Base-by-base conservation (phyloP, 1,284 basidiomycete species). In the Leccinum idahoense region DNA sequence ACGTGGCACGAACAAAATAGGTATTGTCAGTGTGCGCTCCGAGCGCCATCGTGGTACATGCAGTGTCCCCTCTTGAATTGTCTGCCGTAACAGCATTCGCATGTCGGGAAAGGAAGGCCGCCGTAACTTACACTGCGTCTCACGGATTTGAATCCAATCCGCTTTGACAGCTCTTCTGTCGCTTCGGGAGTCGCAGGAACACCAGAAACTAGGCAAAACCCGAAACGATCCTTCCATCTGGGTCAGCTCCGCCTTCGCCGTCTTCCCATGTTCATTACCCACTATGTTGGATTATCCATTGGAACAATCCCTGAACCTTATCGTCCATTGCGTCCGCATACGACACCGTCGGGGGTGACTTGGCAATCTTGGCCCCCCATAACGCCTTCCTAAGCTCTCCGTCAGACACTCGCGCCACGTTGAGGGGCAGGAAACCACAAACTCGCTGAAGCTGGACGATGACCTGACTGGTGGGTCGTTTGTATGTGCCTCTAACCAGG, bases 1-100 rank as follows among this genome's bases (percentile, higher is more conserved):
- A 57, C 23, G 4, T 63, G 53, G 51, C 54, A 63, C 86, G 64
- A 69, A 93, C 89, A 70, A 91, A 94, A 77, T 98, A 98, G 2
- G 96, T 96, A 58, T 92, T 97, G 71, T 98, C 96, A 2, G 96
- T 98, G 74, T 99, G 96, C 0, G 94, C 94, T 7, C 86, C 88
- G 5, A 99, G 84, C 1, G 90, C 90, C 51, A 97, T 77, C 23
- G 89, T 92, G 7, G 94, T 96, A 77, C 98, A 99, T 20, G 90
- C 88, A 6, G 93, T 89, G 74, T 98, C 96, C 20, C 94, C 94
- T 71, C 92, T 94, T 11, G 90, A 87, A 20, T 97, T 83, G 73
- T 97, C 89, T 0, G 95, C 88, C 1, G 95, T 98, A 72, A 99
- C 58, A 56, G 54, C 56, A 51, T 29, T 37, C 51, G 39, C 37